phyloP scores from a whole-genome alignment of 2,329 filamentous ascomycete species.

The Pseudogymnoascus sp. region DNA sequence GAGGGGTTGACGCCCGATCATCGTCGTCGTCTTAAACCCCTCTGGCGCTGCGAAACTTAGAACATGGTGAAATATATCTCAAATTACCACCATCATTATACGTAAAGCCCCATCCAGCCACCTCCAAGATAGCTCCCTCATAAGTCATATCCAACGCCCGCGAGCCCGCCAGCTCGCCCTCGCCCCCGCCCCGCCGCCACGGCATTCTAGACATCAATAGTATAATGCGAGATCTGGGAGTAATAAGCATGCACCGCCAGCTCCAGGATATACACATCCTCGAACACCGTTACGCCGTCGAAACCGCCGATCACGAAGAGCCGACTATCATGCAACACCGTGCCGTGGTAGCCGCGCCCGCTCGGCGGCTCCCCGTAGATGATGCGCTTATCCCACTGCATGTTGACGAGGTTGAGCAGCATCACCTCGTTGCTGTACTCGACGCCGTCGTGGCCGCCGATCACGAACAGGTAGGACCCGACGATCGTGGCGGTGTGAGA shows the following conservation, averaged over 20 bases:
- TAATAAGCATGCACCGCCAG: conserved; percentile 65
- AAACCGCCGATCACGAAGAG: conserved; percentile 60
- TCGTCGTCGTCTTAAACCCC: background rate
- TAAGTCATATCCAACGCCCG: conserved; percentile 8
- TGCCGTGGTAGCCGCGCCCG: conserved; percentile 60
- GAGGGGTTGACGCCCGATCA: background rate
- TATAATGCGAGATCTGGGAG: conserved; percentile 67
- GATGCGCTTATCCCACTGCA: conserved; percentile 64
- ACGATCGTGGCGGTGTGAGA: conserved; percentile 64
- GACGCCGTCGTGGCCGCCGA: conserved; percentile 63
- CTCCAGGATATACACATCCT: conserved; percentile 60
- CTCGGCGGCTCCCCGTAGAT: conserved; percentile 58
- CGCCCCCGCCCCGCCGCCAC: background rate
- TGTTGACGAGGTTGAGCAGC: conserved; percentile 62
- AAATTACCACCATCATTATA: conserved; percentile 4
- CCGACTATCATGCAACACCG: conserved; percentile 58
- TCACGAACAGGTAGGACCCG: conserved; percentile 62
- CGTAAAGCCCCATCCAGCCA: background rate
- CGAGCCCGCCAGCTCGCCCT: background rate
- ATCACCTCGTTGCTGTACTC: conserved; percentile 65
- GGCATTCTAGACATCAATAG: conserved; percentile 51
- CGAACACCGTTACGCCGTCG: conserved; percentile 61
- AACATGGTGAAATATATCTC: conserved; percentile 1
- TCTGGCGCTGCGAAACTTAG: background rate
- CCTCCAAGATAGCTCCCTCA: background rate